Evolutionary conservation across 148 eudicot species (phyloP).

Genomic region (Silene conica): DNA sequence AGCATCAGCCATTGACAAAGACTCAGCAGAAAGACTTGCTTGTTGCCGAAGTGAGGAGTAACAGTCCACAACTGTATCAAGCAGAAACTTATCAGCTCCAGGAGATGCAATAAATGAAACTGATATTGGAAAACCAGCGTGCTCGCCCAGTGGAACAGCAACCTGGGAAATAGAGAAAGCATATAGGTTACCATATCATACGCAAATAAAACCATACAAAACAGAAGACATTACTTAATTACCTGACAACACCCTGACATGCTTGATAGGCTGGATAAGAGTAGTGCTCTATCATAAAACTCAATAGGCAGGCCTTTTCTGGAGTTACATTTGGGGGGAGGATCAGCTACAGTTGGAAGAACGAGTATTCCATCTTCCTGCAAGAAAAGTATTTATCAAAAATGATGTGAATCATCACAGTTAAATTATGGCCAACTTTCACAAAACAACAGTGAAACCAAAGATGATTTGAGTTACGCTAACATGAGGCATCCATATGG

Average conservation of each 20-base stretch:
- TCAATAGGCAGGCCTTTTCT: constrained; percentile 47
- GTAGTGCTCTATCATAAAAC: constrained; percentile 56
- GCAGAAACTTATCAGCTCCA: constrained; percentile 80
- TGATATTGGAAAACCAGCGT: constrained; percentile 57
- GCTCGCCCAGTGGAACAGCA: constrained; percentile 65
- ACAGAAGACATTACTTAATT: constrained; percentile 2
- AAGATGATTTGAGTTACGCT: too few species aligned
- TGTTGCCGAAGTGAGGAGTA: constrained; percentile 64
- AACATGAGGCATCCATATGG: too few species aligned
- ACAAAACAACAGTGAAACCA: background rate
- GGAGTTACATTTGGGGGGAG: constrained; percentile 51
- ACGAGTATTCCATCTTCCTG: constrained; percentile 84
- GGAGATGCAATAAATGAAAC: constrained; percentile 75
- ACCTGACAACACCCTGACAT: constrained; percentile 99
- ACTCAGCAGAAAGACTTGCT: constrained; percentile 40
- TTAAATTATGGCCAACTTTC: background rate
- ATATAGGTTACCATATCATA: background rate
- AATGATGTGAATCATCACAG: background rate
- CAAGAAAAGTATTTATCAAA: constrained; percentile 8
- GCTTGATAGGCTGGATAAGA: constrained; percentile 66
- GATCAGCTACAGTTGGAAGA: constrained; percentile 71
- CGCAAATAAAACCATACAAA: background rate
- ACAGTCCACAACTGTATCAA: constrained; percentile 76
- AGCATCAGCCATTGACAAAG: constrained; percentile 39
- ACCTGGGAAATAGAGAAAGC: constrained; percentile 37